phyloP scores from a whole-genome alignment of 176 grass and related monocot species.

The Juncus effusus region DNA sequence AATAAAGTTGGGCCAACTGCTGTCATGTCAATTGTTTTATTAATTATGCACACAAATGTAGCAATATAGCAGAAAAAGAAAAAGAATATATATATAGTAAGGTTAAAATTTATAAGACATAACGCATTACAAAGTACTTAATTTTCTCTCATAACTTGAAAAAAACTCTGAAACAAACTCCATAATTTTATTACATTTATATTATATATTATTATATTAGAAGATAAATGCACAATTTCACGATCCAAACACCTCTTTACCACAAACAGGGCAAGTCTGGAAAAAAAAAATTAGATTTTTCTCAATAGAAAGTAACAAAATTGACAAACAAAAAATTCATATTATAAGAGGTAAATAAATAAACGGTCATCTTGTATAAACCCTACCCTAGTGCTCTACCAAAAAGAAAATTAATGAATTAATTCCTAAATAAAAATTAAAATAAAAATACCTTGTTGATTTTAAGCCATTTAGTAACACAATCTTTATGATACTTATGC shows the following conservation, averaged over 20 bases:
- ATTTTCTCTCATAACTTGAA: no score
- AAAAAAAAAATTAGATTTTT: not conserved
- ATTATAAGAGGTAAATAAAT: not conserved
- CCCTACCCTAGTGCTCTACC: not conserved
- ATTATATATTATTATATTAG: no score
- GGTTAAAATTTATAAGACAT: no score
- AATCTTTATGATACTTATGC: conserved; percentile 76
- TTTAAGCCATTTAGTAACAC: conserved; percentile 73
- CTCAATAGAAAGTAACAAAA: conserved; percentile 5
- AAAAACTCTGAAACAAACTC: no score
- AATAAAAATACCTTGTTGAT: conserved; percentile 71
- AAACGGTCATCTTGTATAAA: no score
- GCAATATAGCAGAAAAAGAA: no score
- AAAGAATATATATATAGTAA: no score
- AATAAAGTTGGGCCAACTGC: no score
- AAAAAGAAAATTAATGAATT: conserved; percentile 6
- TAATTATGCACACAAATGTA: no score
- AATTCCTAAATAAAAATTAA: not conserved
- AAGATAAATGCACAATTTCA: conserved; percentile 16
- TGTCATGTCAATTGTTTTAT: no score
- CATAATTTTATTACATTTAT: no score
- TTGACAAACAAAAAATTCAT: not conserved
- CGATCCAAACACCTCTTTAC: conserved; percentile 57
- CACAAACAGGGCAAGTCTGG: conserved; percentile 81
- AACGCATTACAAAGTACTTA: no score